These are phyloP conservation scores for Vickermania ingenoplastis DNA, from an alignment of 208 protist species.

Conservation along the genomic window DNA sequence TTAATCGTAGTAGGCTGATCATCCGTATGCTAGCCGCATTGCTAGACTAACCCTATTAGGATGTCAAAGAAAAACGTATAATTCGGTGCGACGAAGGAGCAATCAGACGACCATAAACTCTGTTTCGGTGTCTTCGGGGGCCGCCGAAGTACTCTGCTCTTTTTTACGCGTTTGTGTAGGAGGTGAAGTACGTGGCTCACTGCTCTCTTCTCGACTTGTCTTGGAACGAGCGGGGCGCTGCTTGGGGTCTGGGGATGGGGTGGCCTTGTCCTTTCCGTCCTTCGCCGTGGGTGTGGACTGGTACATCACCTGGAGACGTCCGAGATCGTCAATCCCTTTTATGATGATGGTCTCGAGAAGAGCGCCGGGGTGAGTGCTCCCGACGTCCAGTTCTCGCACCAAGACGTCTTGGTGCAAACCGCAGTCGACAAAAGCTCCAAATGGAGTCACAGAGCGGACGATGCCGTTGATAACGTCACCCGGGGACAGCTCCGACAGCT, in stretches of 20 bases:
- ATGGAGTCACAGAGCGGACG: slow-evolving; percentile 66
- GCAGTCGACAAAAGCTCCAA: slow-evolving; percentile 80
- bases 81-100: too few relatives aligned
- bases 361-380: slow-evolving; percentile 46
- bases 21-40: too few relatives aligned
- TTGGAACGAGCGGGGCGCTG: too few relatives aligned
- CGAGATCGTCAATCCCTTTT: slow-evolving; percentile 36
- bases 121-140: too few relatives aligned
- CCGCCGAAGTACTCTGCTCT: too few relatives aligned
- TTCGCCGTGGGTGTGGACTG: slow-evolving; percentile 4
- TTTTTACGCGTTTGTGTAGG: too few relatives aligned
- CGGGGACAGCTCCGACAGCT: slow-evolving; percentile 24
- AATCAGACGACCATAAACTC: too few relatives aligned
- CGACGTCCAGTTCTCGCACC: slow-evolving; percentile 27
- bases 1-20: too few relatives aligned
- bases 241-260: neutral
- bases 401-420: slow-evolving; percentile 69
- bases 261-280: neutral
- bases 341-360: slow-evolving; percentile 32
- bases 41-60: too few relatives aligned
- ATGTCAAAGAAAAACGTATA: too few relatives aligned
- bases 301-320: slow-evolving; percentile 33
- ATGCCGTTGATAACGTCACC: slow-evolving; percentile 53
- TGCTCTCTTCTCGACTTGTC: too few relatives aligned
- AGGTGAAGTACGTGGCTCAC: too few relatives aligned